Evolutionary conservation across 2,329 filamentous ascomycete species (phyloP).

Genomic region (Stagonosporopsis tanaceti): DNA sequence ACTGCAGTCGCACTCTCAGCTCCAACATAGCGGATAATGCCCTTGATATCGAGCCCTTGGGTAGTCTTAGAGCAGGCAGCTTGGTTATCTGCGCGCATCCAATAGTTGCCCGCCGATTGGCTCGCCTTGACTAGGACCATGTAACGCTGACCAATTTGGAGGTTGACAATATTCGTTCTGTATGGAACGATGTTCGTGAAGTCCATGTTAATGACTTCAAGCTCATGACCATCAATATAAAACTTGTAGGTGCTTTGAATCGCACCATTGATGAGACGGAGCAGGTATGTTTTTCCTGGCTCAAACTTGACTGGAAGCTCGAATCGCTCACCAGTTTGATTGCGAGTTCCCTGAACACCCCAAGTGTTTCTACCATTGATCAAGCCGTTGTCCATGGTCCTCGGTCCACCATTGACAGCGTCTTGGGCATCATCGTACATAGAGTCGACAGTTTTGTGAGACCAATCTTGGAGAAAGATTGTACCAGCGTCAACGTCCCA

Average conservation of each 20-base stretch:
- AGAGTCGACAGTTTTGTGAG: constrained; percentile 44
- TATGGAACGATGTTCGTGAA: constrained; percentile 50
- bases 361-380: constrained; percentile 27
- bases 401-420: constrained; percentile 24
- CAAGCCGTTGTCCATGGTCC: constrained; percentile 24
- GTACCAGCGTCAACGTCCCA: constrained; percentile 46
- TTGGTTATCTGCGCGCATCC: constrained; percentile 36
- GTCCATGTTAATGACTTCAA: constrained; percentile 50
- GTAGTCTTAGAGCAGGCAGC: constrained; percentile 28
- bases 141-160: constrained; percentile 41
- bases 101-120: constrained; percentile 31
- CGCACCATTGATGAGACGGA: constrained; percentile 25
- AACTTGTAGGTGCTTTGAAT: constrained; percentile 51
- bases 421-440: constrained; percentile 37
- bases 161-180: constrained; percentile 36
- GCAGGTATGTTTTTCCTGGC: constrained; percentile 46
- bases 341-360: constrained; percentile 19
- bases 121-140: constrained; percentile 37
- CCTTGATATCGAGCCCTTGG: constrained; percentile 43
- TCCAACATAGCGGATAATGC: constrained; percentile 48
- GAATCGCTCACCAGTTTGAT: neutral
- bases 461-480: constrained; percentile 48
- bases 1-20: constrained; percentile 20
- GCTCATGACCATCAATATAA: constrained; percentile 48
- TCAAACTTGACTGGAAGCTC: constrained; percentile 25